Conservation (phyloP, 2,329 filamentous ascomycete species). For the Lachnellula subtilissima region DNA sequence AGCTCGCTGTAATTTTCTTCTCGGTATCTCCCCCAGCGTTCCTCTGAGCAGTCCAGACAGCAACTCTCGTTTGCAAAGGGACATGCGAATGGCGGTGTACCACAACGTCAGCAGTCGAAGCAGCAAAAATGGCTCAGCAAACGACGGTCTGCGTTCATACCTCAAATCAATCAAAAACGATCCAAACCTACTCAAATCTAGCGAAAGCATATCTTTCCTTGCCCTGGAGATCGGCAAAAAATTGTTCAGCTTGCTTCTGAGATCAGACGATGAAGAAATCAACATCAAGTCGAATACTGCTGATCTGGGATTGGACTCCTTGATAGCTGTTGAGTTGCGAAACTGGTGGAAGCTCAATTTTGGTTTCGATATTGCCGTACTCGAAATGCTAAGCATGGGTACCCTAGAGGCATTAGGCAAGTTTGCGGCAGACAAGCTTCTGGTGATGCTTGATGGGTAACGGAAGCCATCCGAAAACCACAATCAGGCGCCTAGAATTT, state of each 20-base stretch:
- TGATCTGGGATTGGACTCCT: conserved; percentile 7
- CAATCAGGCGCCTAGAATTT: too few relatives aligned
- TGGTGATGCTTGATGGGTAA: too few relatives aligned
- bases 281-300: not conserved
- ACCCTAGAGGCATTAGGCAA: too few relatives aligned
- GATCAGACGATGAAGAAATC: not conserved
- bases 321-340: conserved; percentile 8
- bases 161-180: not conserved
- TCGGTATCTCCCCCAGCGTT: not conserved
- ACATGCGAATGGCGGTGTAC: conserved; percentile 7
- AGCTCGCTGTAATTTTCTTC: too few relatives aligned
- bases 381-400: too few relatives aligned
- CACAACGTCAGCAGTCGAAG: conserved; percentile 1
- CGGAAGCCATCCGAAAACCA: too few relatives aligned
- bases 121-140: conserved; percentile 7
- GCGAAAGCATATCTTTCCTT: not conserved
- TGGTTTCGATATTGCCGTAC: too few relatives aligned
- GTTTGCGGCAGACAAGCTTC: too few relatives aligned
- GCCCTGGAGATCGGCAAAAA: not conserved
- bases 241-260: conserved; percentile 3
- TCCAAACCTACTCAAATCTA: not conserved
- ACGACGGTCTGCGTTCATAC: not conserved
- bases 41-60: conserved; percentile 4
- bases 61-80: conserved; percentile 2
- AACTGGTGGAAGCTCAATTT: too few relatives aligned